phyloP scores from a whole-genome alignment of 257 asterid species.

The Solanum sparsipilum region DNA sequence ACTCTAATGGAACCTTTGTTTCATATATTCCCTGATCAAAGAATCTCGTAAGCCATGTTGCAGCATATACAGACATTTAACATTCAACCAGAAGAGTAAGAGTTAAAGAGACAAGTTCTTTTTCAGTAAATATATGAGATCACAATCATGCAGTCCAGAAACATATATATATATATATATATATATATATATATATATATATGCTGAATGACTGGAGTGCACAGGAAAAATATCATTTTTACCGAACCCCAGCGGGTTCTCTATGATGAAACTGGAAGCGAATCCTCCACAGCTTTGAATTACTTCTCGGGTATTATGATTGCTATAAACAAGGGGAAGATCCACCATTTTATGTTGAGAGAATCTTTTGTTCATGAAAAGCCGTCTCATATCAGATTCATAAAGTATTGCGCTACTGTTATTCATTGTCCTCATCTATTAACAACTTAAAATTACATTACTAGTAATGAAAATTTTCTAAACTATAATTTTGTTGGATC shows the following conservation, averaged over 20 bases:
- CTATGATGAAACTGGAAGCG: background rate
- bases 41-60: background rate
- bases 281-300: background rate
- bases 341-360: background rate
- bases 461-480: background rate
- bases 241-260: background rate
- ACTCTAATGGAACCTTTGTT: conserved; percentile 71
- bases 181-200: background rate
- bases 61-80: background rate
- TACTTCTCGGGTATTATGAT: background rate
- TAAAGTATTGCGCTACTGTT: background rate
- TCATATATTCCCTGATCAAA: conserved; percentile 84
- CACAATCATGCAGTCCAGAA: background rate
- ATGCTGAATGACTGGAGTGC: background rate
- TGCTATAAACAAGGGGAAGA: background rate
- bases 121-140: background rate
- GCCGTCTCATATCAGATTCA: background rate
- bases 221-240: background rate
- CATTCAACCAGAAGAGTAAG: background rate
- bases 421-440: background rate
- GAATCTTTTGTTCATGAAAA: background rate
- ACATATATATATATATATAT: background rate
- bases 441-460: background rate
- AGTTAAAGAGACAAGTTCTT: background rate
- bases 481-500: background rate